A percentile compares a stretch with the other conserved stretches of the same genome.
Conservation (phyloP, 2,329 filamentous ascomycete genomes). For the Exserohilum turcica region DNA sequence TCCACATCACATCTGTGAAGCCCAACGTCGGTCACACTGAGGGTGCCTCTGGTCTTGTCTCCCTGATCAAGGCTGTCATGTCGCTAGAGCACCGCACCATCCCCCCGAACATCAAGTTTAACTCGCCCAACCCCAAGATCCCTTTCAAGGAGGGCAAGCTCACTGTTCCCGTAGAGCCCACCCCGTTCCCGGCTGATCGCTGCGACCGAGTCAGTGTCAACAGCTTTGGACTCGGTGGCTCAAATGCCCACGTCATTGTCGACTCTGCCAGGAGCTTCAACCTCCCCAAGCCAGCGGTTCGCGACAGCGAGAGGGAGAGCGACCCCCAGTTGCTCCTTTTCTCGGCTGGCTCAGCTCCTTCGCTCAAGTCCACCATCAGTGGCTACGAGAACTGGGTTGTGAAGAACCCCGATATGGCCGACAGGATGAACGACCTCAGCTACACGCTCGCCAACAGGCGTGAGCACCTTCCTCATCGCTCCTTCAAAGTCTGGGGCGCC, state of each 20-base stretch:
- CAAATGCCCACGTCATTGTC: slow-evolving; percentile 22
- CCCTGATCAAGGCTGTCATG: slow-evolving; percentile 46
- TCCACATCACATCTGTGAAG: slow-evolving; percentile 26
- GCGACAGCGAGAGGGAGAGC: background rate
- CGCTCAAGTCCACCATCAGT: slow-evolving; percentile 8
- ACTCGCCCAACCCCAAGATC: slow-evolving; percentile 21
- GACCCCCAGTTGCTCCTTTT: slow-evolving; percentile 17
- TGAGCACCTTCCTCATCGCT: slow-evolving; percentile 15
- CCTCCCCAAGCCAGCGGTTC: background rate
- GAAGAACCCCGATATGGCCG: background rate
- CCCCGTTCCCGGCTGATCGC: slow-evolving; percentile 10
- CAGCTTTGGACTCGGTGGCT: slow-evolving; percentile 19
- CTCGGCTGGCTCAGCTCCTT: slow-evolving; percentile 22
- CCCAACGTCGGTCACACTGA: slow-evolving; percentile 48
- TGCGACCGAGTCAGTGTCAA: slow-evolving; percentile 18
- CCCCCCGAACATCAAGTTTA: slow-evolving; percentile 33
- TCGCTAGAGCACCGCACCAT: slow-evolving; percentile 45
- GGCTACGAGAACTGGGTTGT: slow-evolving; percentile 2
- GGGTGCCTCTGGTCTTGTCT: slow-evolving; percentile 32
- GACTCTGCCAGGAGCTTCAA: slow-evolving; percentile 10
- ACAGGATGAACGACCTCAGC: slow-evolving; percentile 11
- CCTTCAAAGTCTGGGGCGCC: slow-evolving; percentile 11
- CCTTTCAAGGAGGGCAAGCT: slow-evolving; percentile 15
- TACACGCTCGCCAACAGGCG: slow-evolving; percentile 22
- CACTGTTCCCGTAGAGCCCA: slow-evolving; percentile 12